Evolutionary conservation across 139 green algal species (phyloP), one percentile per base, ranked within the genome.

Genomic region (Chlorella sp.): DNA sequence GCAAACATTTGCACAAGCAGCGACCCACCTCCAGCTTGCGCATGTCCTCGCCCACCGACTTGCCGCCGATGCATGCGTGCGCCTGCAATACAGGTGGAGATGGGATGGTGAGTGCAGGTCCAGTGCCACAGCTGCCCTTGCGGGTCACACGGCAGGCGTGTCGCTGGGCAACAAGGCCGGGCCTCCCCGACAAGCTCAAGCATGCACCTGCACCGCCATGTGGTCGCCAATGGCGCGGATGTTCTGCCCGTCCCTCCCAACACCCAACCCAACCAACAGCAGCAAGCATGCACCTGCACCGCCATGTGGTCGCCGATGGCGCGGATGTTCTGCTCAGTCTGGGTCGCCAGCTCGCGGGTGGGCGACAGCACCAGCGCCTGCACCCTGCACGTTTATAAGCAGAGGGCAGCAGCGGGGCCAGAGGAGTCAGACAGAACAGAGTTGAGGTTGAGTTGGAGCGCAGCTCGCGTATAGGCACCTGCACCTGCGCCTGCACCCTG

Each of bases 381-480:
- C 17, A 64, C 62, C 83, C 87, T 91, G 87, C 84, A 86, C n/a
- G n/a, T n/a, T n/a, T n/a, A n/a, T n/a, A n/a, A n/a, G n/a, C n/a
- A n/a, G n/a, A n/a, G n/a, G n/a, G n/a, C n/a, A n/a, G n/a, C n/a
- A n/a, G n/a, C n/a, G n/a, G n/a, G n/a, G n/a, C n/a, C n/a, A n/a
- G n/a, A n/a, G n/a, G n/a, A n/a, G n/a, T n/a, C n/a, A n/a, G n/a
- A n/a, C n/a, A n/a, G n/a, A n/a, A n/a, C n/a, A n/a, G n/a, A n/a
- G n/a, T n/a, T n/a, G n/a, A n/a, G n/a, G n/a, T n/a, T n/a, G n/a
- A n/a, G n/a, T n/a, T n/a, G n/a, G n/a, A n/a, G n/a, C n/a, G n/a
- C 84, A 99, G 92, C 92, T 99, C 97, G 24, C 97, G 89, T 36
- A 97, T 99, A 9, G 97, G 97, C 0, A 97, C 99, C 73, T 99